Conservation (phyloP, 2,329 filamentous ascomycete species). For the Xylariaceae sp. region DNA sequence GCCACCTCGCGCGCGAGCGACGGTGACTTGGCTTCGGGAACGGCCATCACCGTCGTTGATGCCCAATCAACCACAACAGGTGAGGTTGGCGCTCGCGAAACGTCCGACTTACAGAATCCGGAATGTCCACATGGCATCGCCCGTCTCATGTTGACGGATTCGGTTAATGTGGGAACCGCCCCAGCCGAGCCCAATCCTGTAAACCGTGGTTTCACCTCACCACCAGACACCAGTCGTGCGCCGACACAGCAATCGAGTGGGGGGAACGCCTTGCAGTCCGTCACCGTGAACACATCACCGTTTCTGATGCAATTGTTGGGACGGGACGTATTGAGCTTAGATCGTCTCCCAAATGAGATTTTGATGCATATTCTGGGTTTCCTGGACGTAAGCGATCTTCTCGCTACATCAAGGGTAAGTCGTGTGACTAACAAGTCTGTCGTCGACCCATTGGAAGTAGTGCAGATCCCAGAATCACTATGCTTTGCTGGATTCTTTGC, state of each 20-base stretch:
- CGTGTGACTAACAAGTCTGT: not conserved
- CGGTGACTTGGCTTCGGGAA: slow-evolving; percentile 25
- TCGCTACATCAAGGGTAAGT: slow-evolving; percentile 53
- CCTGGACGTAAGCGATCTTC: slow-evolving; percentile 52
- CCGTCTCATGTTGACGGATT: not conserved
- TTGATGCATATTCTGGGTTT: slow-evolving; percentile 51
- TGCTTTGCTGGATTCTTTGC: slow-evolving; percentile 9
- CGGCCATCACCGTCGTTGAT: slow-evolving; percentile 27
- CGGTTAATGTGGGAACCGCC: slow-evolving; percentile 8
- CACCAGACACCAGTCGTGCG: slow-evolving; percentile 13
- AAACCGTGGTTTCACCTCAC: slow-evolving; percentile 9
- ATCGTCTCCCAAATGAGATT: slow-evolving; percentile 51
- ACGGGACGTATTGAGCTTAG: slow-evolving; percentile 30
- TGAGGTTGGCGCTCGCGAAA: slow-evolving; percentile 8
- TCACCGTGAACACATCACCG: slow-evolving; percentile 16
- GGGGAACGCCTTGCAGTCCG: slow-evolving; percentile 18
- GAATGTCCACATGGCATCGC: slow-evolving; percentile 4
- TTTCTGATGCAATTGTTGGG: slow-evolving; percentile 24
- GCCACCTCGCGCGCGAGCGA: slow-evolving; percentile 21
- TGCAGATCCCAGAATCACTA: not conserved
- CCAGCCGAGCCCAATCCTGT: slow-evolving; percentile 8
- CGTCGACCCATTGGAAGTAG: not conserved
- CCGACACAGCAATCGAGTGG: slow-evolving; percentile 13
- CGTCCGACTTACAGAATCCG: slow-evolving; percentile 10
- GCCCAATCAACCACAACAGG: slow-evolving; percentile 27